Evolutionary conservation across 2,329 filamentous ascomycete genomes (phyloP), one percentile per base, ranked within the genome.

Genomic region (Atkinsonella hypoxylon): DNA sequence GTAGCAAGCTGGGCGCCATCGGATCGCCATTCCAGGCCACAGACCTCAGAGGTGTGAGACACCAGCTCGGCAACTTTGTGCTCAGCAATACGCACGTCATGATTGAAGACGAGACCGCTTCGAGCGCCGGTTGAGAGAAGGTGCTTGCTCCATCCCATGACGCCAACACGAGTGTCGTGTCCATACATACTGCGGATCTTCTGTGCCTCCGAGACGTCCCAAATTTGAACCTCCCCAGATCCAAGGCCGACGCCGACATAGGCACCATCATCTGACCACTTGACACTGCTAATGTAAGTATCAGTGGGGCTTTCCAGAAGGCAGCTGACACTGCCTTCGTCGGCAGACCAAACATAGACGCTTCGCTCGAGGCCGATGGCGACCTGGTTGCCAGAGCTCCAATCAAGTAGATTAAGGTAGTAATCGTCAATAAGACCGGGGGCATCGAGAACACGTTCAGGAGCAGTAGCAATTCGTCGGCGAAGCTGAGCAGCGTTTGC

Each of bases 101-200:
- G 93, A 79, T 98, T 98, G 82, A 82, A 96, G 61, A 98, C 89
- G 44, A 96, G 84, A 22, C 93, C 93, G 58, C 87, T 95, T 65
- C 93, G 87, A 51, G 93, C 89, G 58, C 93, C 93, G 20, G 91
- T 96, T 39, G 93, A 97, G 48, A 98, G 79, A 52, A 94, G 82
- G 71, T 97, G 93, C 80, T 97, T 97, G 78, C 89, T 95, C 93
- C 93, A 98, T 63, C 90, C 89, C 90, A 97, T 96, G 57, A 95
- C 91, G 64, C 90, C 89, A 56, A 98, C 91, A 50, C 93, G 90
- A 39, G 89, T 91, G 64, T 97, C 91, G 65, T 98, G 93, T 54
- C 93, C 93, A 66, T 89, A 87, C 93, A 98, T 98, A 77, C 89
- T 96, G 67, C 93, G 90, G 53, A 98, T 85, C 79, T 97, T 97